Percentiles rank a stretch among this genome's conserved stretches.
These are phyloP conservation scores for Mycena albidolilacea DNA, from an alignment of 768 basidiomycete species.

Conservation along the genomic window DNA sequence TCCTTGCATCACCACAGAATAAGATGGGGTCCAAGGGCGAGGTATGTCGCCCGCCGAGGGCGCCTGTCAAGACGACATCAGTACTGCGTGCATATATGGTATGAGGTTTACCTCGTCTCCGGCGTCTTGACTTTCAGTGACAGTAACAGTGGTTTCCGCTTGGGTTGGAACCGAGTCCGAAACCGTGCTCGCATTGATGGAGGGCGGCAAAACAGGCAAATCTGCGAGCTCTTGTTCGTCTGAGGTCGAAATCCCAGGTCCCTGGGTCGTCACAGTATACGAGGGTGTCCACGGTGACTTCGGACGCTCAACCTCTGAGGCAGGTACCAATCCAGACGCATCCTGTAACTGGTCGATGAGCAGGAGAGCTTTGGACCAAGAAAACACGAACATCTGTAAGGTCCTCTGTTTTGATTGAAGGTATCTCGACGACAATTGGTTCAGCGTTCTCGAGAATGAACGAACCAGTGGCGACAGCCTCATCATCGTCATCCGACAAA, in stretches of 20 bases:
- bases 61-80: conserved; percentile 3
- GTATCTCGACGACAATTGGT: conserved; percentile 3
- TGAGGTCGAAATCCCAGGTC: conserved; percentile 27
- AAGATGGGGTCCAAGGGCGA: conserved; percentile 57
- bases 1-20: conserved; percentile 54
- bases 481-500: not conserved
- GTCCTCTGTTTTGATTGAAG: not conserved
- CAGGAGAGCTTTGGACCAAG: not conserved
- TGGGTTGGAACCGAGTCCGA: not conserved
- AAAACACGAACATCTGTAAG: not conserved
- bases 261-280: conserved; percentile 48
- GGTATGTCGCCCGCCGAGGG: conserved; percentile 24
- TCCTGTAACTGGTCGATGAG: conserved; percentile 6
- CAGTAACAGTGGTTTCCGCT: conserved; percentile 29
- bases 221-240: conserved; percentile 32
- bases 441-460: conserved; percentile 2
- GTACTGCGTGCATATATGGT: not conserved
- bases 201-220: conserved; percentile 24
- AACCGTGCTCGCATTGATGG: conserved; percentile 3
- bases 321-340: conserved; percentile 11
- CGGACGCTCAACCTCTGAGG: conserved; percentile 27
- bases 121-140: conserved; percentile 16
- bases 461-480: not conserved
- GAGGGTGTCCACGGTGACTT: conserved; percentile 52
- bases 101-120: conserved; percentile 17